Conservation (phyloP, 805 yeast species). For the Wickerhamiella bombiphila region DNA sequence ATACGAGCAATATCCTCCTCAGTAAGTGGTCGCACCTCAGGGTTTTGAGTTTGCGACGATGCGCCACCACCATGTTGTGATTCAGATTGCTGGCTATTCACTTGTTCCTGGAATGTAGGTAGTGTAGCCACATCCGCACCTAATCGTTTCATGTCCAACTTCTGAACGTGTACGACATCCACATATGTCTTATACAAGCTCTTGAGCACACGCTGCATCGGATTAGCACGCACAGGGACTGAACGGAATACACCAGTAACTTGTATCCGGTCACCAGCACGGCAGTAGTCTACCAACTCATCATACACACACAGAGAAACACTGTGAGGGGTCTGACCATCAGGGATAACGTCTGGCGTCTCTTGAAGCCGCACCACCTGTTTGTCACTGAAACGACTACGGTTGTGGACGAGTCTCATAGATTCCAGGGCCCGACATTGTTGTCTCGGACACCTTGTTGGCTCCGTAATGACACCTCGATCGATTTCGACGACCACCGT, state of each 20-base stretch:
- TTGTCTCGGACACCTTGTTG: slow-evolving; percentile 80
- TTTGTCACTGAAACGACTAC: slow-evolving; percentile 87
- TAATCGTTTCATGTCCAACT: slow-evolving; percentile 65
- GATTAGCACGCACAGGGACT: slow-evolving; percentile 75
- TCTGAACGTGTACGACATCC: slow-evolving; percentile 86
- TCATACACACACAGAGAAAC: slow-evolving; percentile 89
- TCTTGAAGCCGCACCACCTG: slow-evolving; percentile 91
- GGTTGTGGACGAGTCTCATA: slow-evolving; percentile 80
- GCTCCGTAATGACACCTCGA: slow-evolving; percentile 88
- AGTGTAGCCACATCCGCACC: slow-evolving; percentile 64
- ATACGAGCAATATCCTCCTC: slow-evolving; percentile 58
- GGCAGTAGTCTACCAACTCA: slow-evolving; percentile 82
- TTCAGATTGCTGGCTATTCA: slow-evolving; percentile 41
- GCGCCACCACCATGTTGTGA: no score
- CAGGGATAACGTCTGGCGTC: slow-evolving; percentile 92
- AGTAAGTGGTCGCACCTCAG: slow-evolving; percentile 50
- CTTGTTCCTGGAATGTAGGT: slow-evolving; percentile 17
- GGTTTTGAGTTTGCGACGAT: neutral
- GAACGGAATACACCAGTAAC: slow-evolving; percentile 92
- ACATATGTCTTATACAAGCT: slow-evolving; percentile 80
- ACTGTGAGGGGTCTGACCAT: slow-evolving; percentile 97
- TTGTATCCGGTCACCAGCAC: slow-evolving; percentile 94
- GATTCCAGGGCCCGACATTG: slow-evolving; percentile 72
- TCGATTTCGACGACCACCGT: slow-evolving; percentile 84
- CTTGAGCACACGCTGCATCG: slow-evolving; percentile 71